These are phyloP conservation scores for Ustilago trichophora DNA, from an alignment of 1,284 basidiomycete genomes.

Conservation along the genomic window DNA sequence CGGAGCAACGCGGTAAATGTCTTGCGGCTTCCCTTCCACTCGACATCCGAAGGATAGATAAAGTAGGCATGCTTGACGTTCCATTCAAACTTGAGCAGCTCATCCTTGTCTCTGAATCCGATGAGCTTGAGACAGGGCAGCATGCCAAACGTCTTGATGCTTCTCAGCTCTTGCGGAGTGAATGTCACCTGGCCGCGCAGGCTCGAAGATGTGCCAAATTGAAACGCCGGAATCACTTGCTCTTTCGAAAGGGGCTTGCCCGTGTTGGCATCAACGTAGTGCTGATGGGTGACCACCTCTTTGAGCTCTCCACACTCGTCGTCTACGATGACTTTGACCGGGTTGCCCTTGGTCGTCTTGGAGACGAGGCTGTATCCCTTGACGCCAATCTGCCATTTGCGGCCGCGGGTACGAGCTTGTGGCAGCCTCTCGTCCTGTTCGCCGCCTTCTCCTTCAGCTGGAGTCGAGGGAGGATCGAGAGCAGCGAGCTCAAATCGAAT, in stretches of 20 bases:
- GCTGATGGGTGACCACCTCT: slow-evolving; percentile 51
- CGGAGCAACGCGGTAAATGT: slow-evolving; percentile 87
- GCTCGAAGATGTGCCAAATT: slow-evolving; percentile 53
- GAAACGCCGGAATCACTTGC: slow-evolving; percentile 67
- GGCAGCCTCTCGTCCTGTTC: slow-evolving; percentile 28
- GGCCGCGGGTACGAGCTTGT: slow-evolving; percentile 50
- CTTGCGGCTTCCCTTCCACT: slow-evolving; percentile 87
- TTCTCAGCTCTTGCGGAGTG: slow-evolving; percentile 80
- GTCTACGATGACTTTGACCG: slow-evolving; percentile 58
- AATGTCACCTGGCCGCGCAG: slow-evolving; percentile 76
- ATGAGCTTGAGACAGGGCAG: slow-evolving; percentile 79
- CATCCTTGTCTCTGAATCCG: slow-evolving; percentile 78
- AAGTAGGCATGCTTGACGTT: slow-evolving; percentile 91
- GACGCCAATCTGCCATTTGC: slow-evolving; percentile 84
- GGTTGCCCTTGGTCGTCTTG: slow-evolving; percentile 46
- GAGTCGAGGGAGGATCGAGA: slow-evolving; percentile 17
- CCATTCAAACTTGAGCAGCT: slow-evolving; percentile 79
- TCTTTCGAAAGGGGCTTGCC: slow-evolving; percentile 76
- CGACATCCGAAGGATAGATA: slow-evolving; percentile 90
- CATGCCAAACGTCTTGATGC: slow-evolving; percentile 72
- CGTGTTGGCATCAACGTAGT: slow-evolving; percentile 78
- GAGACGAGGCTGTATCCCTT: slow-evolving; percentile 74
- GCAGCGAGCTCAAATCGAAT: slow-evolving; percentile 80
- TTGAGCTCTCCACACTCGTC: slow-evolving; percentile 52
- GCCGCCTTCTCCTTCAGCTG: background rate